Evolutionary conservation across 768 basidiomycete genomes (phyloP).

Genomic region (Omphalotus guepiniiformis): DNA sequence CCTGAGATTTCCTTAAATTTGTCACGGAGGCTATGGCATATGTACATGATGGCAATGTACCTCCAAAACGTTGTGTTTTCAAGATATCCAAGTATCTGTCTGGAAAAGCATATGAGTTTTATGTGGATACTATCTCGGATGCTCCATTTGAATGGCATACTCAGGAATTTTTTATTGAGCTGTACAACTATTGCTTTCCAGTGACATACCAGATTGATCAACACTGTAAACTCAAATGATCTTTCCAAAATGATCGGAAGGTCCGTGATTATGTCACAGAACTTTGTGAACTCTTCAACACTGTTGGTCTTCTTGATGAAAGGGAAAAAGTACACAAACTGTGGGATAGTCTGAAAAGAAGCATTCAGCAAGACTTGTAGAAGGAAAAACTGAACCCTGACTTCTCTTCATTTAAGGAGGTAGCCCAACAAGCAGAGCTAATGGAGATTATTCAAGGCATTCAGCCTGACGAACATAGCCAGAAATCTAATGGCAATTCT

Average conservation of each 20-base stretch:
- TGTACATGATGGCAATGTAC: conserved; percentile 3
- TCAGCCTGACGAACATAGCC: too few relatives aligned
- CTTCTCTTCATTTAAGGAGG: conserved; percentile 19
- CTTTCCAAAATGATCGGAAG: conserved; percentile 17
- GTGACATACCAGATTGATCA: conserved; percentile 23
- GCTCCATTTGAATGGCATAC: conserved; percentile 17
- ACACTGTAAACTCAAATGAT: conserved; percentile 11
- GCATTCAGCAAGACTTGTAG: conserved; percentile 27
- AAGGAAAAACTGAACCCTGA: conserved; percentile 23
- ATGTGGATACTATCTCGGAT: neutral
- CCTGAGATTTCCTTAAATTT: conserved; percentile 1
- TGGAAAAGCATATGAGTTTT: conserved; percentile 1
- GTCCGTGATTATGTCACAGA: conserved; percentile 26
- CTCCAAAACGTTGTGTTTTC: neutral
- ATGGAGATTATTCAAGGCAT: conserved; percentile 21
- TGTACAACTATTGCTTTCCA: conserved; percentile 33
- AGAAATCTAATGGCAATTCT: too few relatives aligned
- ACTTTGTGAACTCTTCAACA: conserved; percentile 16
- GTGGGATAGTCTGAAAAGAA: conserved; percentile 2
- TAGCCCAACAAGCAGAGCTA: conserved; percentile 21
- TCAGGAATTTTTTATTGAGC: conserved; percentile 20
- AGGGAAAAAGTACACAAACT: conserved; percentile 8
- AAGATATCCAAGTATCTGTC: neutral
- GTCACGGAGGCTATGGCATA: conserved; percentile 4
- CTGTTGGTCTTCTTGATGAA: conserved; percentile 4